Percentiles rank a stretch among this genome's conserved stretches.
Conservation (phyloP, 805 yeast genomes). For the Torulaspora gathmanii region DNA sequence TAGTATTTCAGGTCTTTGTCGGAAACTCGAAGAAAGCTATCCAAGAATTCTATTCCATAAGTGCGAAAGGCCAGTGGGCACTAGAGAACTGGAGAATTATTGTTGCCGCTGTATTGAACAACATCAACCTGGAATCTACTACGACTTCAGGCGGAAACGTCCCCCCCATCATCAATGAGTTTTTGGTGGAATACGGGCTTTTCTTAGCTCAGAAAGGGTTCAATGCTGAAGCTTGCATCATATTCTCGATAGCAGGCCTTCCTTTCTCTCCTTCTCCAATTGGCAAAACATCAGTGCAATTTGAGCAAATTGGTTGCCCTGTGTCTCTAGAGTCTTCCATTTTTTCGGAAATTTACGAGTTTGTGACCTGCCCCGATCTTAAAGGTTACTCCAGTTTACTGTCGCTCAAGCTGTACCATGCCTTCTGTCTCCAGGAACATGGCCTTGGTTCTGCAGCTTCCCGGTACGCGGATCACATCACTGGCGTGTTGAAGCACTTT, state of each 20-base stretch:
- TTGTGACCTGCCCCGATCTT: conserved; percentile 37
- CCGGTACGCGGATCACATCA: conserved; percentile 53
- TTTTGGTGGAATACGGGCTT: conserved; percentile 48
- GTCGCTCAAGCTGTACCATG: conserved; percentile 61
- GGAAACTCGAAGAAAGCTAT: conserved; percentile 57
- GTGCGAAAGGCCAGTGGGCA: conserved; percentile 46
- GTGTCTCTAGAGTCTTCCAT: conserved; percentile 43
- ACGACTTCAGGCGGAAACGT: conserved; percentile 14
- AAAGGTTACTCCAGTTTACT: conserved; percentile 49
- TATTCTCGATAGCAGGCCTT: conserved; percentile 45
- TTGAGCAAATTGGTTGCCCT: conserved; percentile 40
- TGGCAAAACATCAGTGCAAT: conserved; percentile 34
- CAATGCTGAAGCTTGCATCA: conserved; percentile 40
- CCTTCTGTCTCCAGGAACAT: conserved; percentile 61
- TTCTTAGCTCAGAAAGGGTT: conserved; percentile 39
- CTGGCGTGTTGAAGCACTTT: conserved; percentile 37
- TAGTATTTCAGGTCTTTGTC: conserved; percentile 56
- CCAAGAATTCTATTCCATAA: conserved; percentile 42
- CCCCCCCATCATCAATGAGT: conserved; percentile 35
- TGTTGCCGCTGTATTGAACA: conserved; percentile 38
- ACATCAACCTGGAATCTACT: conserved; percentile 21
- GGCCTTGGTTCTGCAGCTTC: conserved; percentile 58
- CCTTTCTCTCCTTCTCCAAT: conserved; percentile 38
- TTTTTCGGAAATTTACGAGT: conserved; percentile 71
- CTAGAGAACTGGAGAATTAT: conserved; percentile 49